phyloP scores from a whole-genome alignment of 2,329 filamentous ascomycete species.

The Nakataea oryzae region DNA sequence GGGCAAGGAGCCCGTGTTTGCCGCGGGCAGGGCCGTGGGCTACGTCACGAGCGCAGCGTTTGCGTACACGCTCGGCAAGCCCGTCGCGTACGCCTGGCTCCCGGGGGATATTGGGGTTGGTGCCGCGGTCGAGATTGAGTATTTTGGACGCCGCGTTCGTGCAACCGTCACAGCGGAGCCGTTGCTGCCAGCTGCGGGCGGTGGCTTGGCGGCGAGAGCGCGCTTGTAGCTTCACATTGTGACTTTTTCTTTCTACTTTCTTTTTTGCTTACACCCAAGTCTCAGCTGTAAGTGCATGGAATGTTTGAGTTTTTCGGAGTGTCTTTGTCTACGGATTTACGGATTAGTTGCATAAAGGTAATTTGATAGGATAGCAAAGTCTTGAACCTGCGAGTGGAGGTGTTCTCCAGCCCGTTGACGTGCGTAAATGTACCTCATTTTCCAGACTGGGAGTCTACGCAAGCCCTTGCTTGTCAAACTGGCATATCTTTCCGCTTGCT shows the following conservation, averaged over 20 bases:
- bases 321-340: too few species aligned
- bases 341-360: too few species aligned
- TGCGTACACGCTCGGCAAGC: conserved; percentile 47
- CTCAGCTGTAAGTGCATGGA: too few species aligned
- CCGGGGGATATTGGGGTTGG: conserved; percentile 35
- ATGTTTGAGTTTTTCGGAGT: too few species aligned
- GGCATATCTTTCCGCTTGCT: too few species aligned
- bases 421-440: too few species aligned
- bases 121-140: conserved; percentile 45
- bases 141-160: conserved; percentile 42
- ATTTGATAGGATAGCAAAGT: too few species aligned
- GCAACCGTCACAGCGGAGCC: conserved; percentile 44
- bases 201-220: background rate
- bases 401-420: too few species aligned
- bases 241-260: too few species aligned
- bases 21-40: conserved; percentile 32
- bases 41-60: conserved; percentile 54
- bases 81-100: conserved; percentile 49
- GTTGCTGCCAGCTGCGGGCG: conserved; percentile 12
- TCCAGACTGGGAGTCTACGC: too few species aligned
- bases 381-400: too few species aligned
- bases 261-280: background rate
- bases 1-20: conserved; percentile 51
- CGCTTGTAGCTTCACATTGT: background rate
- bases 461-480: too few species aligned